Conservation (phyloP, 208 protist genomes). For the Leishmania guyanensis region DNA sequence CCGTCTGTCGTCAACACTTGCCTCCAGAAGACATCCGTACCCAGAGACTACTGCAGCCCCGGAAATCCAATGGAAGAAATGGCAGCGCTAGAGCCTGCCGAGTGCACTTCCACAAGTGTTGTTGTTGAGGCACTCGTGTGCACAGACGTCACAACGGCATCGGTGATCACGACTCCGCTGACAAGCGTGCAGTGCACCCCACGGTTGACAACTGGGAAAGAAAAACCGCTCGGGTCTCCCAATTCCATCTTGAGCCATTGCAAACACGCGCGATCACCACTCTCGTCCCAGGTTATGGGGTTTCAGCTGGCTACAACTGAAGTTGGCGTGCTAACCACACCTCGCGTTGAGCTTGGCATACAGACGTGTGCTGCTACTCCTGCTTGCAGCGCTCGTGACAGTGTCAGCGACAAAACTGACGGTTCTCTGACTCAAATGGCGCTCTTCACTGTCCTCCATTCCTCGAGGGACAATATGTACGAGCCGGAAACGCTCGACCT, state of each 20-base stretch:
- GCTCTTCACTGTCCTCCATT: slow-evolving; percentile 16
- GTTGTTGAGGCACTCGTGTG: background rate
- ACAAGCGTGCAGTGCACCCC: slow-evolving; percentile 2
- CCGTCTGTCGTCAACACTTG: slow-evolving; percentile 4
- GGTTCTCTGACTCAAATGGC: slow-evolving; percentile 23
- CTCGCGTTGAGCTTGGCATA: background rate
- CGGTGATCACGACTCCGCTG: background rate
- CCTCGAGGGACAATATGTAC: background rate
- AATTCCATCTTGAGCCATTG: too few relatives aligned
- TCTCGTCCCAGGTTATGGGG: background rate
- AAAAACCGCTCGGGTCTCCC: background rate
- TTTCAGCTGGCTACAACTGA: background rate
- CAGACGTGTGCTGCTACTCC: slow-evolving; percentile 6
- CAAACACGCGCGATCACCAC: slow-evolving; percentile 15
- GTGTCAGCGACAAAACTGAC: background rate
- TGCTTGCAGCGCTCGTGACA: background rate
- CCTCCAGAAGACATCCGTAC: background rate
- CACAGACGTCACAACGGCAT: background rate
- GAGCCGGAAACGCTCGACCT: background rate
- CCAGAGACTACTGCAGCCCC: background rate
- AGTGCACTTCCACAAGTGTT: background rate
- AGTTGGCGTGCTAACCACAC: background rate
- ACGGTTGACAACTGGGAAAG: background rate
- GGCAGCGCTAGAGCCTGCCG: background rate
- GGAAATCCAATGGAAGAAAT: background rate